Evolutionary conservation across 2,329 filamentous ascomycete species (phyloP), one percentile per base, ranked within the genome.

Genomic region (Amauroascus niger): DNA sequence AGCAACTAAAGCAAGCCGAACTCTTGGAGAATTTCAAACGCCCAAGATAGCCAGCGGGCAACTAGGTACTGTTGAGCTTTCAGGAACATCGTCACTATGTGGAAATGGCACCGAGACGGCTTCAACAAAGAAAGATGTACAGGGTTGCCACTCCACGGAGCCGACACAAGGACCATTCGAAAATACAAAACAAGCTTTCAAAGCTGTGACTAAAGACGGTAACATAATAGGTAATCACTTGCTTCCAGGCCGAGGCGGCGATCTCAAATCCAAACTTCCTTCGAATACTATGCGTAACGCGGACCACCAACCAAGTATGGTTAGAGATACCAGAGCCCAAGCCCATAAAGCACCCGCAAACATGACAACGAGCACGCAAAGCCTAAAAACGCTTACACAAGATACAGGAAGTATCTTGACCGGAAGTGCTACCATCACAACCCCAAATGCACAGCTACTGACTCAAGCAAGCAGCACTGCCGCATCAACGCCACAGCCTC

Each of bases 201-300:
- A 28, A 4, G 13, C 2, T 20, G 22, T 43, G 26, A 26, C 41
- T 20, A 14, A 47, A 28, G 43, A 28, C 1, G 32, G 20, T 22
- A 49, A 54, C 43, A 56, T 61, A 37, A 56, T 63, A 44, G 63
- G 63, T 6, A 55, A 62, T 37, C 61, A 64, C 56, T 43, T 61
- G n/a, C 55, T 64, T 3, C 63, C 62, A 33, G 61, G 63, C 30
- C 54, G 55, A 11, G 26, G 26, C 8, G 18, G 22, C n/a, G 32
- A 50, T 30, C 11, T 8, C 1, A 33, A 53, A 3, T 16, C 40
- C 39, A 26, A 16, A 20, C 13, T 41, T 32, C n/a, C 24, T 18
- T 9, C 24, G 13, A 6, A 32, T 22, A n/a, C 6, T 30, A 20
- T n/a, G 26, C 14, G 32, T 4, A 20, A 43, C 22, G 47, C 7